These are phyloP conservation scores for Mimosa bimucronata DNA, from an alignment of 306 rosid species.

Conservation along the genomic window DNA sequence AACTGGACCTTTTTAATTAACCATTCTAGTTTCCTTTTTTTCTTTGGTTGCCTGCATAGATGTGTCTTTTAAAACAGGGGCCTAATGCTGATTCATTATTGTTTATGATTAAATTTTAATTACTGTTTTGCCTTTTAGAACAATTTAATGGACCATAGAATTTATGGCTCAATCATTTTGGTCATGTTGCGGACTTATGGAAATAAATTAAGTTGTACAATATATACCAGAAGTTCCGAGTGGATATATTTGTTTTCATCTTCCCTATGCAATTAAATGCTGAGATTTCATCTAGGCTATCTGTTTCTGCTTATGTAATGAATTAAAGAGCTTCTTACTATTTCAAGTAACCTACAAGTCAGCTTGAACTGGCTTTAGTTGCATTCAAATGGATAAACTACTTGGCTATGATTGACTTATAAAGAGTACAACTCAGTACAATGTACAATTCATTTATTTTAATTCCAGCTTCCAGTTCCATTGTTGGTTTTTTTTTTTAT, in stretches of 20 bases:
- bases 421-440: background rate
- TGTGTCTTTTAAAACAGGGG: slow-evolving; percentile 9
- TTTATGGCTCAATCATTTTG: background rate
- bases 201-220: background rate
- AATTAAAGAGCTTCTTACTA: background rate
- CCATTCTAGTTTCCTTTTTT: slow-evolving; percentile 22
- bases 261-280: background rate
- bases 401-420: slow-evolving; percentile 5
- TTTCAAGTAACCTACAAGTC: slow-evolving; percentile 7
- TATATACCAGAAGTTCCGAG: background rate
- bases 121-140: background rate
- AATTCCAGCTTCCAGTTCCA: background rate
- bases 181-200: slow-evolving; percentile 3
- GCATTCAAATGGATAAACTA: background rate
- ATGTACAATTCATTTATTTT: slow-evolving; percentile 12
- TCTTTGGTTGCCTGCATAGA: background rate
- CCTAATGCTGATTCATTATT: background rate
- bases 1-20: slow-evolving; percentile 23
- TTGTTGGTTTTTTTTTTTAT: background rate
- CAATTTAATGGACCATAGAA: background rate
- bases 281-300: background rate
- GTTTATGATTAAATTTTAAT: background rate
- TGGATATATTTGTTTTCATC: background rate
- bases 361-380: background rate
- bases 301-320: background rate